A percentile compares a stretch with the other conserved stretches of the same genome.
These are phyloP conservation scores for Aspergillus sp. DNA, from an alignment of 2,329 filamentous ascomycete genomes.

Conservation along the genomic window DNA sequence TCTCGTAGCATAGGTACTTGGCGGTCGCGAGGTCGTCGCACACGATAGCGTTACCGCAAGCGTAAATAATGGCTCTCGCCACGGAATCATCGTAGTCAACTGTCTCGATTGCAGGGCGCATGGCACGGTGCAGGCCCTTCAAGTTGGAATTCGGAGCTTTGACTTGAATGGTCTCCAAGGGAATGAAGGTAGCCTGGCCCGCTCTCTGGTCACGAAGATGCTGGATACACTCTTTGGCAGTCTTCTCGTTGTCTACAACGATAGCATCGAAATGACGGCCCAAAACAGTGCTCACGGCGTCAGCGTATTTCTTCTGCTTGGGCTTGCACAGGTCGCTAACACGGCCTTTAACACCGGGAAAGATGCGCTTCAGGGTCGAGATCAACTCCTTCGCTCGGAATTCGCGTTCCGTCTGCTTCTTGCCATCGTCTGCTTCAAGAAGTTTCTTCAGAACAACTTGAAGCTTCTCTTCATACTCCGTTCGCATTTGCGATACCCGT, in stretches of 20 bases:
- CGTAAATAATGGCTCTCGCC: conserved; percentile 90
- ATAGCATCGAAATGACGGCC: conserved; percentile 93
- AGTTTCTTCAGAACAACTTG: conserved; percentile 77
- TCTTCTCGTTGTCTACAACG: conserved; percentile 92
- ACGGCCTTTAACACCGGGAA: conserved; percentile 85
- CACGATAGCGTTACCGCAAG: conserved; percentile 91
- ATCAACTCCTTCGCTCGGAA: conserved; percentile 77
- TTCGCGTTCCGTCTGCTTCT: conserved; percentile 82
- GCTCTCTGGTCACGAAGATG: conserved; percentile 89
- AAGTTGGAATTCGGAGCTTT: conserved; percentile 85
- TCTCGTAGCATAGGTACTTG: conserved; percentile 84
- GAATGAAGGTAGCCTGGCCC: conserved; percentile 89
- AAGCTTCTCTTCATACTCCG: conserved; percentile 89
- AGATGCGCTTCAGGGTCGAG: conserved; percentile 81
- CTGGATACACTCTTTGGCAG: conserved; percentile 88
- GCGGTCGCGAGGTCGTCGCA: conserved; percentile 86
- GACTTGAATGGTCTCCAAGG: conserved; percentile 95
- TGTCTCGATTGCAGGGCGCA: conserved; percentile 88
- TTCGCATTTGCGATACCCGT: conserved; percentile 75
- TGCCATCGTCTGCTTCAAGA: conserved; percentile 80
- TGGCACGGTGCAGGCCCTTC: conserved; percentile 81
- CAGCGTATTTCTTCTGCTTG: conserved; percentile 95
- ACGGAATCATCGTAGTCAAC: conserved; percentile 89
- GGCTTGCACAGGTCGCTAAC: conserved; percentile 91
- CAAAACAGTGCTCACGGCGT: conserved; percentile 87